Base-by-base conservation (phyloP, 108 stramenopile genomes). In the Nitzschia sp. region DNA sequence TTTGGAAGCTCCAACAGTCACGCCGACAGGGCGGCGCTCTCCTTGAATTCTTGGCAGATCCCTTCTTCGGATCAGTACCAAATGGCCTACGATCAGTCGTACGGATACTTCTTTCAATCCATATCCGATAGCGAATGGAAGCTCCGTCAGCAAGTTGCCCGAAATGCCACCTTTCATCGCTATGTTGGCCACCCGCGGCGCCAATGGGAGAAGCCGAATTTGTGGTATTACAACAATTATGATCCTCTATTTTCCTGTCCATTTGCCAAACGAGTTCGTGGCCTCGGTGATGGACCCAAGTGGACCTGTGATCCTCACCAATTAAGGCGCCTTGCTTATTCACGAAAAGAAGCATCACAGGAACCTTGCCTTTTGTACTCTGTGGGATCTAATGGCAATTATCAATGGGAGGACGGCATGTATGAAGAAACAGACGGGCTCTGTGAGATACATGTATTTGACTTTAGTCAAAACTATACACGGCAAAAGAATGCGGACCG, bases 301-400 rank as follows among this genome's bases (percentile, higher is more conserved):
- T 87, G 89, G 89, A 58, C 78, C 30, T 87, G 86, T 64, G 80
- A 86, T 59, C 82, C 85, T 13, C 80, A 86, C 68, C 60, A 79
- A 56, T 74, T 84, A 13, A 56, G 26, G 42, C 34, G 47, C 28
- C 33, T 71, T 9, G 78, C 78, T 0, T 15, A 9, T 15, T 64
- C 49, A 4, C 49, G 75, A 38, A 77, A 69, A 46, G 25, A 33
- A 32, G 59, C 38, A 49, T 9, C 6, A 13, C 30, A 60, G 24
- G 23, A 59, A 28, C 34, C 59, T n/a, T 84, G 86, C 66, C 63
- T 89, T 36, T 25, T 89, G 0, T 89, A 89, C 46, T 78, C 76
- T 19, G 65, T 89, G 25, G 87, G 87, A 30, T 74, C 70, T 21
- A 76, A 76, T 62, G 87, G 87, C 17, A 62, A 82, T 45, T 82